A percentile compares a stretch with the other conserved stretches of the same genome.
Conservation (phyloP, 2,329 filamentous ascomycete species). For the Juglanconis oblonga region DNA sequence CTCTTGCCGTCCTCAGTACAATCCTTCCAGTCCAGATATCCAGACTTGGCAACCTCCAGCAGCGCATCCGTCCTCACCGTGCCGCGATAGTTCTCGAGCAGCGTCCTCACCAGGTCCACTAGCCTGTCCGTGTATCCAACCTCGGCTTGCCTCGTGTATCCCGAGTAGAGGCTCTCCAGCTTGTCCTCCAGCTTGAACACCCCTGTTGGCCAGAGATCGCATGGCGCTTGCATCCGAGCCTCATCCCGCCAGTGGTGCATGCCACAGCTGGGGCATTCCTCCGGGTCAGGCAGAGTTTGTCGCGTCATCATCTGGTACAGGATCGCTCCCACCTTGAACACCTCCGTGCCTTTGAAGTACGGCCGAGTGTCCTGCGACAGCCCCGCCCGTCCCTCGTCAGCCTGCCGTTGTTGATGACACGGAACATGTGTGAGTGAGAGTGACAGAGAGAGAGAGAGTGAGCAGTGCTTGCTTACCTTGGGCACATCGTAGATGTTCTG, state of each 20-base stretch:
- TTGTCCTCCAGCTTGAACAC: conserved; percentile 18
- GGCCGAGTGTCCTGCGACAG: conserved; percentile 25
- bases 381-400: background rate
- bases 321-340: conserved; percentile 35
- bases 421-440: no score
- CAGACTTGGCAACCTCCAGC: background rate
- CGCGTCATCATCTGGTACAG: conserved; percentile 43
- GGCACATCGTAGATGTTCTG: conserved; percentile 9
- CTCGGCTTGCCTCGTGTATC: background rate
- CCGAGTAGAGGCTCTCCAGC: conserved; percentile 23
- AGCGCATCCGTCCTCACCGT: background rate
- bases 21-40: conserved; percentile 6
- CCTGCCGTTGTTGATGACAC: background rate
- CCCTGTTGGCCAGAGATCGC: background rate
- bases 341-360: conserved; percentile 36
- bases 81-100: conserved; percentile 3
- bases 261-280: conserved; percentile 27
- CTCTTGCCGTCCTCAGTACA: background rate
- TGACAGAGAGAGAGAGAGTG: no score
- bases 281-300: conserved; percentile 23
- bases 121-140: conserved; percentile 15
- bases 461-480: conserved; percentile 3
- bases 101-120: conserved; percentile 12
- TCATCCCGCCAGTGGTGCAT: conserved; percentile 24
- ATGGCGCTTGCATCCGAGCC: background rate